phyloP scores from a whole-genome alignment of 257 asterid species.

The Penstemon barbatus region DNA sequence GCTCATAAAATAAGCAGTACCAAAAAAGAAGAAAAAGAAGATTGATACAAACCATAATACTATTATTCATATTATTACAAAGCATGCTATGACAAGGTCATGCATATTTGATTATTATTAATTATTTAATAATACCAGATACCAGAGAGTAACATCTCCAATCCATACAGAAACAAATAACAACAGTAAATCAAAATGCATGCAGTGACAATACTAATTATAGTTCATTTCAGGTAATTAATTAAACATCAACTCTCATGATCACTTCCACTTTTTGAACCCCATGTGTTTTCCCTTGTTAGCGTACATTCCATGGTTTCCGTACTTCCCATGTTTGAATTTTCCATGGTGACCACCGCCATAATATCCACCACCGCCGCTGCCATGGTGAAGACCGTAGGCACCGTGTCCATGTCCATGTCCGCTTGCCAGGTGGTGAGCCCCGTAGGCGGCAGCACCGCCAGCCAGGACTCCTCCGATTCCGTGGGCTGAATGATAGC shows the following conservation, averaged over 20 bases:
- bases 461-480: conserved; percentile 12
- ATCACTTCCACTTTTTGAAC: conserved; percentile 15
- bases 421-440: background rate
- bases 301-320: conserved; percentile 5
- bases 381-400: conserved; percentile 9
- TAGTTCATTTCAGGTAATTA: too few relatives aligned
- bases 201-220: too few relatives aligned
- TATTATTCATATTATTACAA: too few relatives aligned
- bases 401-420: background rate
- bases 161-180: background rate
- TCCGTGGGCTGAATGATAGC: conserved; percentile 5
- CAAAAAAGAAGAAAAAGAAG: too few relatives aligned
- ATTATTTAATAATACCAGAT: too few relatives aligned
- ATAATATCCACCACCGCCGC: conserved; percentile 21
- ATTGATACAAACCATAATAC: too few relatives aligned
- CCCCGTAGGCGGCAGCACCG: conserved; percentile 12
- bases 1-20: too few relatives aligned
- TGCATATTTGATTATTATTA: too few relatives aligned
- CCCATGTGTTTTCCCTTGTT: background rate
- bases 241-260: too few relatives aligned
- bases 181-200: background rate
- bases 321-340: conserved; percentile 17
- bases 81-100: too few relatives aligned
- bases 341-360: conserved; percentile 9
- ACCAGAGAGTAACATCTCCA: background rate